Evolutionary conservation across 208 protist genomes (phyloP), one percentile per base, ranked within the genome.

Genomic region (Leishmania amazonensis): DNA sequence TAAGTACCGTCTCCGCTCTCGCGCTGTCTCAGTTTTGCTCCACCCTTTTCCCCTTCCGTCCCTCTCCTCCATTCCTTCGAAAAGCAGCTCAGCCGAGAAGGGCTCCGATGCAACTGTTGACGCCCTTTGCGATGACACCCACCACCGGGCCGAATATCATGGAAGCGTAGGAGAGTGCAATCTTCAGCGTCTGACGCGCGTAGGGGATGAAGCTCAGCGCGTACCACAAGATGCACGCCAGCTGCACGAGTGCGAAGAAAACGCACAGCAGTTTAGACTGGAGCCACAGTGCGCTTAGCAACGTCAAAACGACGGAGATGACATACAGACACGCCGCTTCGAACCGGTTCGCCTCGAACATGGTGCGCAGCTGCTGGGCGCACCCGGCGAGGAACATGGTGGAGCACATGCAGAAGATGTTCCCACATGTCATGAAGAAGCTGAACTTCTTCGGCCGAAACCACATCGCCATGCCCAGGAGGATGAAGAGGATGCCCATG

Each of bases 321-420:
- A 93, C 35, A 79, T 96, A 98, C 19, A 97, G 40, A 45, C 85
- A 85, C 45, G 91, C 91, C 2, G 94, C 94, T 74, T 95, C 85
- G 47, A 95, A 83, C 15, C 95, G 88, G 72, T 93, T 94, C 38
- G 93, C 86, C 75, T 93, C 82, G 75, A 97, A 97, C 85, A 98
- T 96, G 74, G 79, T 89, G 15, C 81, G 75, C n/a, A 98, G 57
- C 80, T 98, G 96, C 57, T 89, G 78, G 24, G 73, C 21, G 17
- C 91, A 77, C 8, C 96, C 96, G 31, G 97, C 93, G n/a, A 98
- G 87, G 82, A 98, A 97, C 17, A 89, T 91, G n/a, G 94, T 97
- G 31, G 94, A 95, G 58, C 73, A 90, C 7, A 98, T 54, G 54
- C 90, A 95, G 81, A 97, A 96, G 6, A 97, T 17, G 81, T 97